Base-by-base conservation (phyloP, 345 rosid genomes). In the Moringa oleifera region DNA sequence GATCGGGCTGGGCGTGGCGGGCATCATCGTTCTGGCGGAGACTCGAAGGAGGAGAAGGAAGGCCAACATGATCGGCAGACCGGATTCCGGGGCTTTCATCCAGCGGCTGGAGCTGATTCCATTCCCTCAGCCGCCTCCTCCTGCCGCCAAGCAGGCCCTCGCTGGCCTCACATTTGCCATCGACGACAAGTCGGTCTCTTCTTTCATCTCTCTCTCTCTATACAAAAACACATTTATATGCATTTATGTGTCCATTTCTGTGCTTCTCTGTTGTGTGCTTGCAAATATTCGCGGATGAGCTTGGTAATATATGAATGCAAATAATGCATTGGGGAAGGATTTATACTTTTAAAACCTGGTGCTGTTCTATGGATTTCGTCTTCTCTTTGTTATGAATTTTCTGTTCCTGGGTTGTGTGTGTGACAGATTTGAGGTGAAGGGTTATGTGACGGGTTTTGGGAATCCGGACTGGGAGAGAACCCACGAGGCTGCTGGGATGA, bases 61-160 rank as follows among this genome's bases (percentile, higher is more conserved):
- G 54, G 68, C 63, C 6, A 75, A 67, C 59, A 57, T 71, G 76
- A 70, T 66, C 18, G 33, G n/a, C 25, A 52, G 53, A 61, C 79
- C 67, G 31, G 92, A 88, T 76, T 90, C 84, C 33, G 91, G 96
- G 22, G 97, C 96, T 59, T 90, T 93, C 56, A 36, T 93, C 21
- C 74, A 86, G 69, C 83, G 84, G 61, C 80, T 93, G 59, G 83
- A 84, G 72, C 80, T 90, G 19, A 73, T 81, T 66, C 91, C 96
- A 28, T 83, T 76, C 36, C 86, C 97, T 68, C 97, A 85, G 63
- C 92, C 88, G 31, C 91, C 96, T 61, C 96, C 98, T 22, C 97
- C 98, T 10, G 90, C 97, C 23, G 87, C 95, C 22, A 78, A 58
- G 51, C 97, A 77, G 73, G 69, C 84, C 5, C 90, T 93, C 20